A percentile compares a stretch with the other conserved stretches of the same genome.
Evolutionary conservation across 1,139 yeast genomes (phyloP).

Genomic region (Groenewaldozyma auringiensis): DNA sequence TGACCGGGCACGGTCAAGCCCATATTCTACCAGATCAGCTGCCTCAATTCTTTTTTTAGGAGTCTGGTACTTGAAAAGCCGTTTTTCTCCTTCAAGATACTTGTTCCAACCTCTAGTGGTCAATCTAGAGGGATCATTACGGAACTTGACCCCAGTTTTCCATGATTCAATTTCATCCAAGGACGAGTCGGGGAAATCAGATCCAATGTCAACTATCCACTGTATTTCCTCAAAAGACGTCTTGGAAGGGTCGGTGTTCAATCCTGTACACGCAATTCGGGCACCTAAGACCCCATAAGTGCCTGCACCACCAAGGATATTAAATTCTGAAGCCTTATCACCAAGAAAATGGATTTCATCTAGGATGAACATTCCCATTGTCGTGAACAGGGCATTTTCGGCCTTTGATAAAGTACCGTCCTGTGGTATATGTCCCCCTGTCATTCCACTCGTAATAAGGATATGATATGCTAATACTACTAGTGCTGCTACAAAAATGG

Average conservation of each 20-base stretch:
- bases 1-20: slow-evolving; percentile 35
- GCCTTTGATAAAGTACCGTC: too few species aligned
- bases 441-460: too few species aligned
- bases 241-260: not conserved
- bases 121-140: slow-evolving; percentile 44
- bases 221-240: slow-evolving; percentile 36
- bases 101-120: slow-evolving; percentile 81
- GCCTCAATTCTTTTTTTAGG: slow-evolving; percentile 59
- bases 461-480: too few species aligned
- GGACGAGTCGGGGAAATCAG: slow-evolving; percentile 57
- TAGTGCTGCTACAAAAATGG: not conserved
- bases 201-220: slow-evolving; percentile 74
- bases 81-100: slow-evolving; percentile 55
- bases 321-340: slow-evolving; percentile 37
- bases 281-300: slow-evolving; percentile 77
- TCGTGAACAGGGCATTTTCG: slow-evolving; percentile 40
- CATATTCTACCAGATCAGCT: slow-evolving; percentile 42
- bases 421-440: too few species aligned
- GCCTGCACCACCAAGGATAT: slow-evolving; percentile 87
- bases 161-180: slow-evolving; percentile 46
- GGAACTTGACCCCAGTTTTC: slow-evolving; percentile 52
- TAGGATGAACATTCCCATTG: slow-evolving; percentile 87
- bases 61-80: slow-evolving; percentile 46
- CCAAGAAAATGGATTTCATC: slow-evolving; percentile 72
- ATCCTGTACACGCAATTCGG: slow-evolving; percentile 38